These are phyloP conservation scores for Euclidium syriacum DNA, from an alignment of 345 rosid genomes.

Conservation along the genomic window DNA sequence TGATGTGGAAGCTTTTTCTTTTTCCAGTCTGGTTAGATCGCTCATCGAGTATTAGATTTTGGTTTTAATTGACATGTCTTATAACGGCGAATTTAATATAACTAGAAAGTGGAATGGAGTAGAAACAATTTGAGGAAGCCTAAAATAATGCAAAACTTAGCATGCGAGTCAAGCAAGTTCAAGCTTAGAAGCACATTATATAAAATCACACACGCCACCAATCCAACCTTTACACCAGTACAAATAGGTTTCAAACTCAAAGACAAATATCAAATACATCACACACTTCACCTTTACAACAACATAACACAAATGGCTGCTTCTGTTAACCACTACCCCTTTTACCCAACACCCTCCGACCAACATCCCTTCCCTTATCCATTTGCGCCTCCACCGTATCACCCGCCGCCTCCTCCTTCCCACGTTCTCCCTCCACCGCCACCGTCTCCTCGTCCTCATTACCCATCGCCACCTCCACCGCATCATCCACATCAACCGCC, in stretches of 20 bases:
- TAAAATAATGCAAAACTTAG: slow-evolving; percentile 14
- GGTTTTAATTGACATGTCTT: no score
- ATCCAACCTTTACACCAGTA: slow-evolving; percentile 12
- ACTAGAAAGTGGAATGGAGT: slow-evolving; percentile 15
- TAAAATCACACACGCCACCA: slow-evolving; percentile 15
- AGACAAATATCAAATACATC: not conserved
- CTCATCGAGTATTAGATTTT: no score
- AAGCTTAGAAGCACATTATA: slow-evolving; percentile 26
- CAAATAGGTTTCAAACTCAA: slow-evolving; percentile 25
- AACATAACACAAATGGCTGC: slow-evolving; percentile 9
- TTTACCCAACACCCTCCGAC: slow-evolving; percentile 24
- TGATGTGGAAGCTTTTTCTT: no score
- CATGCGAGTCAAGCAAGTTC: slow-evolving; percentile 23
- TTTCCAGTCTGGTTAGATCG: no score
- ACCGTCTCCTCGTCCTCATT: not conserved
- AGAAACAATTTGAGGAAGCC: slow-evolving; percentile 13
- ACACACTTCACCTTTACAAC: not conserved
- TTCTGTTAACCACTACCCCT: slow-evolving; percentile 11
- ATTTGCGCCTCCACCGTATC: slow-evolving; percentile 14
- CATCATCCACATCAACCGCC: slow-evolving; percentile 25
- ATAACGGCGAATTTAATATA: not conserved
- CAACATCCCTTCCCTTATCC: slow-evolving; percentile 21
- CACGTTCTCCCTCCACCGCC: slow-evolving; percentile 8
- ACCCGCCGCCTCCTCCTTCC: slow-evolving; percentile 18
- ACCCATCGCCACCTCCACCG: not conserved